phyloP scores from a whole-genome alignment of 2,329 filamentous ascomycete genomes.

The Sarocladium brachiariae region DNA sequence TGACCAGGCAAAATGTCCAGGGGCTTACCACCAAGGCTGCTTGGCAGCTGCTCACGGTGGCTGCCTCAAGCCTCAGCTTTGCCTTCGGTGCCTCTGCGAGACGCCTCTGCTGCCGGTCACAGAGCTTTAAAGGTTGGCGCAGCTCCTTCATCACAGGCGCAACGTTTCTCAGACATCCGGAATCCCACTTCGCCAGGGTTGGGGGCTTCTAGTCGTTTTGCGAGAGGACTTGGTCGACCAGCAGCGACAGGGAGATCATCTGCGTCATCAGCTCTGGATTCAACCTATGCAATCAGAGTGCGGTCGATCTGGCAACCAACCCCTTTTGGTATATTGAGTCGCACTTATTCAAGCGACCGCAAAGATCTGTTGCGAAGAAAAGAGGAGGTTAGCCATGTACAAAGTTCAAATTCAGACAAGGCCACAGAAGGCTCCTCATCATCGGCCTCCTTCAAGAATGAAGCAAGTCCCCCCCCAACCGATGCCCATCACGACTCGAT shows the following conservation, averaged over 20 bases:
- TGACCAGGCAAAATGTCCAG: constrained; percentile 36
- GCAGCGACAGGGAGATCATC: neutral
- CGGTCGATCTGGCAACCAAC: neutral
- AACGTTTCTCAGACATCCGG: neutral
- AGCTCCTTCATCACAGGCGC: neutral
- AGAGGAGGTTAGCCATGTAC: neutral
- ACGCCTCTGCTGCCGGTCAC: neutral
- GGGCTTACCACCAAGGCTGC: constrained; percentile 28
- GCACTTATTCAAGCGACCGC: neutral
- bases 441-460: neutral
- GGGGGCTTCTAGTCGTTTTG: neutral
- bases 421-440: neutral
- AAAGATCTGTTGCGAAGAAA: neutral
- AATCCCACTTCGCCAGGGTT: neutral
- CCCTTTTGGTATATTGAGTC: neutral
- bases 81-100: neutral
- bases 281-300: neutral
- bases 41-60: constrained; percentile 24
- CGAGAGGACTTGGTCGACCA: neutral
- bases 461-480: neutral
- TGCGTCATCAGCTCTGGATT: constrained; percentile 1
- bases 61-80: constrained; percentile 1
- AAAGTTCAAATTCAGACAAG: neutral
- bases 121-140: neutral
- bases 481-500: constrained; percentile 30